phyloP scores from a whole-genome alignment of 2,329 filamentous ascomycete species.

The Gnomoniopsis sp. region DNA sequence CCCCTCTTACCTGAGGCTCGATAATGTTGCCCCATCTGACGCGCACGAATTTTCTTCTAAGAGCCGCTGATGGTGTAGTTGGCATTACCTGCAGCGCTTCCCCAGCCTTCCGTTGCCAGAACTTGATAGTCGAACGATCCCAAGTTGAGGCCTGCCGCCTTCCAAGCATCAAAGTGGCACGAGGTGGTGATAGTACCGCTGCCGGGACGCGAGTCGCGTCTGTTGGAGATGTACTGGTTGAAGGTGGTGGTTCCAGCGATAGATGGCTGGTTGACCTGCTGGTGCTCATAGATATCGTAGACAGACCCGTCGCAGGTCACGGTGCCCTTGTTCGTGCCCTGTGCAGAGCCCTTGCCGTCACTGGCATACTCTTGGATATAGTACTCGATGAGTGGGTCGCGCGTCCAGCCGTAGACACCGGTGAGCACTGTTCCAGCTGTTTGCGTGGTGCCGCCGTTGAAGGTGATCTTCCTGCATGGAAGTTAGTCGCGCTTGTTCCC shows the following conservation, averaged over 20 bases:
- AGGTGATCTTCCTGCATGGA: conserved; percentile 26
- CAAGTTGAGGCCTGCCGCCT: conserved; percentile 40
- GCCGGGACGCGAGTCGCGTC: conserved; percentile 39
- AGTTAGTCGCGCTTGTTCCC: not conserved
- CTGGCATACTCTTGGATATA: conserved; percentile 35
- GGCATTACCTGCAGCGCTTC: conserved; percentile 26
- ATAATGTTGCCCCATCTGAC: too few relatives aligned
- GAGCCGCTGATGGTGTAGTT: conserved; percentile 26
- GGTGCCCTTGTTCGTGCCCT: conserved; percentile 29
- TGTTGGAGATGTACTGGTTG: conserved; percentile 48
- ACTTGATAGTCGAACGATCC: conserved; percentile 50
- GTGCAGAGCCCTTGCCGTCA: conserved; percentile 26
- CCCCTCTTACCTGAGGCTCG: not conserved
- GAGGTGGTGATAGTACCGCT: conserved; percentile 44
- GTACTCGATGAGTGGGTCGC: conserved; percentile 36
- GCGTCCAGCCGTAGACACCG: conserved; percentile 36
- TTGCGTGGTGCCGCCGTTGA: conserved; percentile 23
- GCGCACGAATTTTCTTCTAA: not conserved
- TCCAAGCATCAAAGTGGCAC: conserved; percentile 53
- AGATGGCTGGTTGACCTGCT: conserved; percentile 39
- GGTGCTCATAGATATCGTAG: conserved; percentile 34
- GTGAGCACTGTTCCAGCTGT: conserved; percentile 29
- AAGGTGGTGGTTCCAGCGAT: conserved; percentile 46
- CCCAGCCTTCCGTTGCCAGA: conserved; percentile 47
- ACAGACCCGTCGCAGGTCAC: conserved; percentile 30